Base-by-base conservation (phyloP, 495 filamentous ascomycete species). In the Lindgomyces ingoldianus region DNA sequence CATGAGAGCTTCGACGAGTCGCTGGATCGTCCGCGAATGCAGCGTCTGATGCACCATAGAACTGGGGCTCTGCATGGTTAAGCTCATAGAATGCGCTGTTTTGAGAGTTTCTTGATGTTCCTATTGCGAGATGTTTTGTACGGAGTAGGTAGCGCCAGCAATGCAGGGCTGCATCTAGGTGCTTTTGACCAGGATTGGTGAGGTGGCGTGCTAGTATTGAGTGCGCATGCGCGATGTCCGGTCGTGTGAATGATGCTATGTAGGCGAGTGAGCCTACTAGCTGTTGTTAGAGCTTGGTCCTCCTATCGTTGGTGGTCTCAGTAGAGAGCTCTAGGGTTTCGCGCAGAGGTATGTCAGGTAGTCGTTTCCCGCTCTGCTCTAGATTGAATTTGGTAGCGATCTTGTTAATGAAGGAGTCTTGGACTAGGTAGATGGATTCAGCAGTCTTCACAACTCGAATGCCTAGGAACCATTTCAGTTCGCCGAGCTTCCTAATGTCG, bases 1-100 rank as follows among this genome's bases (percentile, higher is more conserved):
- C 70, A 39, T 68, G 61, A 46, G 64, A 47, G 27, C 68, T 68
- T 41, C 57, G 62, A 14, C 55, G 60, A 21, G 60, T 64, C 10
- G 18, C 10, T 21, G 16, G 18, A 33, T 64, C 30, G 45, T 64
- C 60, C 3, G 60, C 60, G 26, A 45, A 64, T 4, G 60, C 62
- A 16, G 60, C 60, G 48, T 64, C 57, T 10, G 56, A 48, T 11
- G 60, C 60, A 8, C 55, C 60, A n/a, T n/a, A n/a, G n/a, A n/a
- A n/a, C n/a, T n/a, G n/a, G n/a, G n/a, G n/a, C n/a, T n/a, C n/a
- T n/a, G n/a, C n/a, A n/a, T n/a, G n/a, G n/a, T n/a, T n/a, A n/a
- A n/a, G n/a, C n/a, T n/a, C n/a, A n/a, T n/a, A n/a, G n/a, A n/a
- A n/a, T n/a, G n/a, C n/a, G n/a, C n/a, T n/a, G n/a, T n/a, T n/a